phyloP scores from a whole-genome alignment of 2,329 filamentous ascomycete species.

The Pyrenophora tritici-repentis region DNA sequence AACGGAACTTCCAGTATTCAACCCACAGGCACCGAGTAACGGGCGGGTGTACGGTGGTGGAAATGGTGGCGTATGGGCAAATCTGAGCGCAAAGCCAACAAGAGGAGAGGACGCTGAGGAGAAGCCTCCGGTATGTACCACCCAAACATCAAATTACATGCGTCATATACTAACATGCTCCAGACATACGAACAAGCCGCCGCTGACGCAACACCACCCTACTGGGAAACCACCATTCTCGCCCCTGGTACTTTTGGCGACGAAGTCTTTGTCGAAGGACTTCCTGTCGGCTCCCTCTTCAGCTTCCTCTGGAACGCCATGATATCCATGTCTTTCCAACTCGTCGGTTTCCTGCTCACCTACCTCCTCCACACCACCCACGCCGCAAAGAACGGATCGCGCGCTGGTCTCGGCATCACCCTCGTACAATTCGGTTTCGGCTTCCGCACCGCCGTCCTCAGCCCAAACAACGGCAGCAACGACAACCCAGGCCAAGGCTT shows the following conservation, averaged over 20 bases:
- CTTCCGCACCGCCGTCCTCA: constrained; percentile 68
- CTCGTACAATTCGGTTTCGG: constrained; percentile 97
- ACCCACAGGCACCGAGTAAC: constrained; percentile 46
- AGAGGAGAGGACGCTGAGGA: constrained; percentile 83
- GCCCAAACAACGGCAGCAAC: constrained; percentile 44
- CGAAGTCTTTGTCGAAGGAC: constrained; percentile 95
- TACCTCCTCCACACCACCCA: constrained; percentile 98
- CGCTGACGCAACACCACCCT: constrained; percentile 91
- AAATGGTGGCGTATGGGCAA: constrained; percentile 95
- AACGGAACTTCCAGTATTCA: constrained; percentile 61
- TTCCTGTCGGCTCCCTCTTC: constrained; percentile 88
- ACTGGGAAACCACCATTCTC: constrained; percentile 98
- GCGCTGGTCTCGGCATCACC: constrained; percentile 90
- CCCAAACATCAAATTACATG: background rate
- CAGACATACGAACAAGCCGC: constrained; percentile 98
- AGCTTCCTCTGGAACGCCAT: constrained; percentile 88
- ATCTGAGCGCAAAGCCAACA: constrained; percentile 88
- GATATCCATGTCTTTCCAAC: constrained; percentile 96
- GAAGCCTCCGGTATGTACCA: constrained; percentile 80
- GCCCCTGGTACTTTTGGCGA: constrained; percentile 89
- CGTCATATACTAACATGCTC: constrained; percentile 41
- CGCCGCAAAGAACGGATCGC: constrained; percentile 95
- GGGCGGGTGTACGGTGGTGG: constrained; percentile 70
- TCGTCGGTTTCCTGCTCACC: constrained; percentile 95
- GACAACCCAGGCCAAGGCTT: constrained; percentile 57